Conservation (phyloP, 2,329 filamentous ascomycete genomes). For the Mycocentrospora acerina region DNA sequence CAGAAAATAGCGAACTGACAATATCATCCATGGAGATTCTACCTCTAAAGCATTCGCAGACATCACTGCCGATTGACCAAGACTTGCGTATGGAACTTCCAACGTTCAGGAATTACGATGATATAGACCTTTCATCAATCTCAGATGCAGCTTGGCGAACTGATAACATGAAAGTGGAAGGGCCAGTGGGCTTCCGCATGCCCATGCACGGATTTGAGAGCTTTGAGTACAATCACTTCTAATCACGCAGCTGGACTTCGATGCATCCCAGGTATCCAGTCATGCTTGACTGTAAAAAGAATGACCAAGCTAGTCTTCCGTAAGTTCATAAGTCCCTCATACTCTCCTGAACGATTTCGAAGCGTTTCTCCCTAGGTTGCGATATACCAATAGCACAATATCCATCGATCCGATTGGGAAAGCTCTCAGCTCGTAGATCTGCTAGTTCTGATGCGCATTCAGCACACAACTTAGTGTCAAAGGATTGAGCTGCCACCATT, state of each 20-base stretch:
- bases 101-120: constrained; percentile 30
- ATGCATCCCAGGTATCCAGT: constrained; percentile 33
- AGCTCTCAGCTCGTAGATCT: too few relatives aligned
- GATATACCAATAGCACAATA: too few relatives aligned
- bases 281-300: constrained; percentile 38
- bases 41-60: constrained; percentile 38
- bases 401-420: too few relatives aligned
- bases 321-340: constrained; percentile 41
- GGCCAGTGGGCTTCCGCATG: constrained; percentile 38
- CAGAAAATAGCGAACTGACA: constrained; percentile 36
- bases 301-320: constrained; percentile 39
- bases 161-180: constrained; percentile 42
- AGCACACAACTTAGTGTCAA: too few relatives aligned
- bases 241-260: constrained; percentile 36
- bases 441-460: too few relatives aligned
- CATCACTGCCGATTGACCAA: constrained; percentile 32
- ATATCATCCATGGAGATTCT: constrained; percentile 44
- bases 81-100: constrained; percentile 31
- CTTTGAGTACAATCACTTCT: constrained; percentile 34
- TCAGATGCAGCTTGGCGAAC: constrained; percentile 32
- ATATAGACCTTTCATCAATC: constrained; percentile 33
- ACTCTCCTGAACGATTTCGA: too few relatives aligned
- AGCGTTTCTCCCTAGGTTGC: too few relatives aligned
- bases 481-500: too few relatives aligned
- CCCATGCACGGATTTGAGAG: constrained; percentile 36